Evolutionary conservation across 148 eudicot species (phyloP).

Genomic region (Vaccinium corymbosum): DNA sequence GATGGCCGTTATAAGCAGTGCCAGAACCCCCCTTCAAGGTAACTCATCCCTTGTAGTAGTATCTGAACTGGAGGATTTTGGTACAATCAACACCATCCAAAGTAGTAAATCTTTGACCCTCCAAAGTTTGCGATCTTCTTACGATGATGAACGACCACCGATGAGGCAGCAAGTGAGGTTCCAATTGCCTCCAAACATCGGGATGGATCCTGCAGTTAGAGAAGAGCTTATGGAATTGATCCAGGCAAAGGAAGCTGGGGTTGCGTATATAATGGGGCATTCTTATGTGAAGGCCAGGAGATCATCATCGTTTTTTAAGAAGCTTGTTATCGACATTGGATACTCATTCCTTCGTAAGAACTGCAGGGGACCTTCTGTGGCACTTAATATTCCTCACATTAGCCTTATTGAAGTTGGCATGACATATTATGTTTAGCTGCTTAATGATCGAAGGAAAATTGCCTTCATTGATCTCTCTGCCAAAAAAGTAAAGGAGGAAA

Average conservation of each 20-base stretch:
- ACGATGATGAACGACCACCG: conserved; percentile 63
- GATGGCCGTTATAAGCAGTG: conserved; percentile 94
- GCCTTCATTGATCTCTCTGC: not conserved
- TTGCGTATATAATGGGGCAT: conserved; percentile 92
- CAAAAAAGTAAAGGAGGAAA: not conserved
- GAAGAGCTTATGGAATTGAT: conserved; percentile 82
- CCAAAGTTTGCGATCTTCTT: conserved; percentile 71
- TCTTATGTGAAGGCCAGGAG: conserved; percentile 82
- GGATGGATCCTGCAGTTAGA: conserved; percentile 54
- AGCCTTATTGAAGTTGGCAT: conserved; percentile 97
- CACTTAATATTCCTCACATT: conserved; percentile 89
- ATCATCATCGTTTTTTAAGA: conserved; percentile 64
- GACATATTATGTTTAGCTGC: conserved; percentile 77
- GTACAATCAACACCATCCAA: conserved; percentile 36
- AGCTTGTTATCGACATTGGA: conserved; percentile 75
- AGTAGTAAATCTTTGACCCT: conserved; percentile 73
- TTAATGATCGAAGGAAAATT: not conserved
- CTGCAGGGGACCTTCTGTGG: conserved; percentile 91
- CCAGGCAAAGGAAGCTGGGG: conserved; percentile 89
- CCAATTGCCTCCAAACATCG: conserved; percentile 50
- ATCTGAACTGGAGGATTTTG: conserved; percentile 41
- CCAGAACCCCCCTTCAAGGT: conserved; percentile 28
- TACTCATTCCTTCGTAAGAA: conserved; percentile 91
- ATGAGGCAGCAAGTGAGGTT: conserved; percentile 59
- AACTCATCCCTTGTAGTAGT: conserved; percentile 40